phyloP scores from a whole-genome alignment of 139 green algal species.

The Tetratostichococcus sp. region DNA sequence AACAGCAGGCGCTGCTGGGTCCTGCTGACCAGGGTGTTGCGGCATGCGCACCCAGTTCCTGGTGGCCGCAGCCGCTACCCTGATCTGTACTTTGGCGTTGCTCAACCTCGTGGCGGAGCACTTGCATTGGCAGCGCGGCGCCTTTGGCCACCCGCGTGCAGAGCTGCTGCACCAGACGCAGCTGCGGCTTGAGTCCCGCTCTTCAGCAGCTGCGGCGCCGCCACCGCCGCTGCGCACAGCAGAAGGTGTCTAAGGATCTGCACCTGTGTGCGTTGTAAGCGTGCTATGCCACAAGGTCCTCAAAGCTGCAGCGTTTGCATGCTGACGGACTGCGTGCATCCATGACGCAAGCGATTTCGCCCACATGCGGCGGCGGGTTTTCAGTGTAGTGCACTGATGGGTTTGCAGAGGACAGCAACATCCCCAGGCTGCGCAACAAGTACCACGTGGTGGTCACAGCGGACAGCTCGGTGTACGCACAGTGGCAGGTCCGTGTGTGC shows the following conservation, averaged over 20 bases:
- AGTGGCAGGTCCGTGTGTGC: constrained; percentile 59
- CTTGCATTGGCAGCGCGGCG: background rate
- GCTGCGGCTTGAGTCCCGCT: background rate
- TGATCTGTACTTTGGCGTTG: background rate
- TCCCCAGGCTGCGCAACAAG: constrained; percentile 12
- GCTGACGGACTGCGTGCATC: too few relatives aligned
- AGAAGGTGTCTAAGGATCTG: background rate
- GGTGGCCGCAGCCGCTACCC: background rate
- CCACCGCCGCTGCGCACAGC: background rate
- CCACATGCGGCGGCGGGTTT: too few relatives aligned
- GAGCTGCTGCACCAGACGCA: background rate
- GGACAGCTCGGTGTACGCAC: constrained; percentile 26
- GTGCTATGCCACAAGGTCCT: too few relatives aligned
- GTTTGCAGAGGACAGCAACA: background rate
- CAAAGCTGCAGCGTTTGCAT: too few relatives aligned
- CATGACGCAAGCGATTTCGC: too few relatives aligned
- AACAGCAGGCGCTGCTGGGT: background rate
- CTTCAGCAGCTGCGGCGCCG: background rate
- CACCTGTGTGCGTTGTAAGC: too few relatives aligned
- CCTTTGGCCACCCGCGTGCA: background rate
- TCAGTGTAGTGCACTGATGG: too few relatives aligned
- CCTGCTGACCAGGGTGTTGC: background rate
- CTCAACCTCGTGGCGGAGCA: background rate
- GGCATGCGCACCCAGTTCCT: background rate
- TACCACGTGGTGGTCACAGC: constrained; percentile 44